These are phyloP conservation scores for Colletotrichum sp. DNA, from an alignment of 2,329 filamentous ascomycete genomes.

Conservation along the genomic window DNA sequence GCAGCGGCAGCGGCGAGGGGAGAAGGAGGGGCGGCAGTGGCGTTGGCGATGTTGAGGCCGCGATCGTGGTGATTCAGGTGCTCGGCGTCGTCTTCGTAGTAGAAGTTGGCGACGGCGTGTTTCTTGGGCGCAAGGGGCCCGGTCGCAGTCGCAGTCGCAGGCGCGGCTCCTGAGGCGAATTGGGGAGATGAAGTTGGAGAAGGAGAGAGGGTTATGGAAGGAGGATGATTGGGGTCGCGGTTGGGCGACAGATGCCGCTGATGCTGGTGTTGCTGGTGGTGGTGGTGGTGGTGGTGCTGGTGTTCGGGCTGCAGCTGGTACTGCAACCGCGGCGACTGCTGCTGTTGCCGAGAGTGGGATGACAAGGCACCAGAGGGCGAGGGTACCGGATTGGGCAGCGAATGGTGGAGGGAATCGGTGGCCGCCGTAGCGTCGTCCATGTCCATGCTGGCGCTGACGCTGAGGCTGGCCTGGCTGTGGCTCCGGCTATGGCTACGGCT, in stretches of 20 bases:
- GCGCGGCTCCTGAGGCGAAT: neutral
- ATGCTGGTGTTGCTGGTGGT: neutral
- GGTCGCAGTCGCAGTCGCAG: neutral
- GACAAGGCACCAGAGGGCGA: neutral
- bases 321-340: neutral
- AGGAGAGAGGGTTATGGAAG: neutral
- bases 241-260: neutral
- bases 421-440: constrained; percentile 19
- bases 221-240: neutral
- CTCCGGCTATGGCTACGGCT: constrained; percentile 10
- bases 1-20: neutral
- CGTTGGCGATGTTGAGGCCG: neutral
- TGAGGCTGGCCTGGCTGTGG: constrained; percentile 17
- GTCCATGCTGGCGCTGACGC: constrained; percentile 15
- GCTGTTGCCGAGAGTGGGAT: neutral
- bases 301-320: neutral
- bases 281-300: neutral
- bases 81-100: constrained; percentile 13
- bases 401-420: neutral
- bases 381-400: constrained; percentile 8
- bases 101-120: constrained; percentile 16
- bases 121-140: constrained; percentile 14
- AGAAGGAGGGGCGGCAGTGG: neutral
- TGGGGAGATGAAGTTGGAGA: constrained; percentile 1
- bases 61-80: neutral